A percentile compares a stretch with the other conserved stretches of the same genome.
These are phyloP conservation scores for Sporothrix euskadiensis DNA, from an alignment of 2,329 filamentous ascomycete species.

Conservation along the genomic window DNA sequence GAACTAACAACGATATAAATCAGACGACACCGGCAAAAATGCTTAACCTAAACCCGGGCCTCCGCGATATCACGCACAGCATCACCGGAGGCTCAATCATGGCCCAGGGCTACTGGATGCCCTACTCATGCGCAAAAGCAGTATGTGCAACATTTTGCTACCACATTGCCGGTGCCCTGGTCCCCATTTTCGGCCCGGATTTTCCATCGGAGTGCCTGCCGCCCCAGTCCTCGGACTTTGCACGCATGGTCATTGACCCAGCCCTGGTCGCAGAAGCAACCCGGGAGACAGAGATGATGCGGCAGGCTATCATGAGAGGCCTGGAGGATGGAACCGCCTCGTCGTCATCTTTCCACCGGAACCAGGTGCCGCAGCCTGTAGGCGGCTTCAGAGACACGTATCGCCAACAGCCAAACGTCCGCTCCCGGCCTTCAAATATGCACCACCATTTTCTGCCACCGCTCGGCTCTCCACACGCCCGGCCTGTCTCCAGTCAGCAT, in stretches of 20 bases:
- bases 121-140: slow-evolving; percentile 79
- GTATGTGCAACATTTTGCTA: slow-evolving; percentile 89
- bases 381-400: not conserved
- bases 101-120: slow-evolving; percentile 98
- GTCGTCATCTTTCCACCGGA: not conserved
- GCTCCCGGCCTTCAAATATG: not conserved
- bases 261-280: slow-evolving; percentile 56
- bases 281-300: slow-evolving; percentile 47
- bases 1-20: slow-evolving; percentile 11
- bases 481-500: not conserved
- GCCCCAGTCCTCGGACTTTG: slow-evolving; percentile 63
- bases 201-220: slow-evolving; percentile 73
- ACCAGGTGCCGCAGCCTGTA: not conserved
- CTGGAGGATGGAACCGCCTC: not conserved
- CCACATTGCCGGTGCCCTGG: slow-evolving; percentile 78
- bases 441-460: not conserved
- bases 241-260: slow-evolving; percentile 65
- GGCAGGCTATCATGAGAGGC: slow-evolving; percentile 36
- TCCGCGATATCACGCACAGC: slow-evolving; percentile 87
- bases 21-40: slow-evolving; percentile 89
- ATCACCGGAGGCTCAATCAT: slow-evolving; percentile 90
- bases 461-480: not conserved
- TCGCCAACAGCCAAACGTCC: not conserved
- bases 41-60: slow-evolving; percentile 72
- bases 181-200: slow-evolving; percentile 82